Base-by-base conservation (phyloP, 495 filamentous ascomycete genomes). In the Hypoxylon fragiforme region DNA sequence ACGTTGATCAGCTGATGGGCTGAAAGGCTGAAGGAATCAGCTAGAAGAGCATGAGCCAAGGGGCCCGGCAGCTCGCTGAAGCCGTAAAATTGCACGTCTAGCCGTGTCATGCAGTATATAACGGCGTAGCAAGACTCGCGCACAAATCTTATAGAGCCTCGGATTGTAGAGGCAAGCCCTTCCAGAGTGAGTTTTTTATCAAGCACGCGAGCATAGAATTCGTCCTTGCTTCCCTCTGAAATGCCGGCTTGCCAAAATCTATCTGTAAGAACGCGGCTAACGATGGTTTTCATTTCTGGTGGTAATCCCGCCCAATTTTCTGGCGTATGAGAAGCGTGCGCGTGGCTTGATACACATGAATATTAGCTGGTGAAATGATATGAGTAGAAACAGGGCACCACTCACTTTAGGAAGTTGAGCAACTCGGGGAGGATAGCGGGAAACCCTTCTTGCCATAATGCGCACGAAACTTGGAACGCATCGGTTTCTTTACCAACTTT, bases 181-280 rank as follows among this genome's bases (percentile, higher is more conserved):
- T 99, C 94, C 31, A 96, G 79, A 0, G 91, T 95, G 37, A 80
- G 78, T 71, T 90, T 94, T 28, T 95, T 97, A 18, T 87, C 85
- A 7, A 86, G 85, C 22, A 99, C 91, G 34, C 86, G 81, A 34
- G 94, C 89, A 70, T 96, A 97, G 65, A 99, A 99, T 26, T 96
- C 91, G 44, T 97, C 94, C 60, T 91, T 87, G 59, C 88, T 97
- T 19, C 95, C 94, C 56, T 81, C 88, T 0, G 94, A 97, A 32
- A 99, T 99, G 12, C 94, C 94, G 12, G 92, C 88, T 79, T 99
- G 94, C 94, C 94, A 99, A 65, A 99, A 97, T 18, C 94, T 87
- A 72, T 99, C 94, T 1, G 91, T 95, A 13, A 99, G 73, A 38
- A 97, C 89, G 4, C 89, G 84, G 24, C 82, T 82, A 21, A 96